Base-by-base conservation (phyloP, 805 yeast genomes). In the Maudiozyma saulgeensis region DNA sequence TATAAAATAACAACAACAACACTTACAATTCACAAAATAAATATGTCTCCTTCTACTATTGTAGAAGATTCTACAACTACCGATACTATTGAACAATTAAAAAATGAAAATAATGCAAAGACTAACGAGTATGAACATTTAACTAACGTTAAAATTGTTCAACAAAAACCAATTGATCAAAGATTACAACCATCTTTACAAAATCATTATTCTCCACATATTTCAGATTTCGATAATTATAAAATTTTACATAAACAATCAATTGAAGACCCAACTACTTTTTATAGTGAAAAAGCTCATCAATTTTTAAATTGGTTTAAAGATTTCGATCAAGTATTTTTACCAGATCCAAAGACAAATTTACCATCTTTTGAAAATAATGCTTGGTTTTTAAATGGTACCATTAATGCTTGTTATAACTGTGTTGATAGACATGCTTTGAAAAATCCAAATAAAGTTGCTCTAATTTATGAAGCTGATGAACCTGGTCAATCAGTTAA, bases 401-500 rank as follows among this genome's bases (percentile, higher is more conserved):
- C 84, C 63, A 70, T 86, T 62, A 86, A 86, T 61, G 95, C 95
- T 16, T 77, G 81, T 46, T 86, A 80, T 71, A 86, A 86, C 67
- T 79, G 87, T 75, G 86, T 86, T 48, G 95, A 86, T 68, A 77
- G 93, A 67, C 85, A 84, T 67, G 95, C 95, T 1, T 71, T 81
- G 49, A 66, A 71, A 38, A 76, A 76, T 62, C 95, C 95, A 21
- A 69, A 82, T 61, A 83, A 83, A 65, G 74, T 80, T 1, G 95
- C 95, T 13, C 73, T 86, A 49, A 76, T 84, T 52, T 86, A 82
- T 68, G 95, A 86, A 72, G 87, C 89, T 47, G 95, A 86, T 65
- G 89, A 82, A 57, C 86, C 82, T 51, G 75, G 74, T 52, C 50
- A 53, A 45, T 81, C 86, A 41, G 49, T 53, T 43, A 73, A 69